These are phyloP conservation scores for Thecaphora thlaspeos DNA, from an alignment of 1,284 basidiomycete species.

Conservation along the genomic window DNA sequence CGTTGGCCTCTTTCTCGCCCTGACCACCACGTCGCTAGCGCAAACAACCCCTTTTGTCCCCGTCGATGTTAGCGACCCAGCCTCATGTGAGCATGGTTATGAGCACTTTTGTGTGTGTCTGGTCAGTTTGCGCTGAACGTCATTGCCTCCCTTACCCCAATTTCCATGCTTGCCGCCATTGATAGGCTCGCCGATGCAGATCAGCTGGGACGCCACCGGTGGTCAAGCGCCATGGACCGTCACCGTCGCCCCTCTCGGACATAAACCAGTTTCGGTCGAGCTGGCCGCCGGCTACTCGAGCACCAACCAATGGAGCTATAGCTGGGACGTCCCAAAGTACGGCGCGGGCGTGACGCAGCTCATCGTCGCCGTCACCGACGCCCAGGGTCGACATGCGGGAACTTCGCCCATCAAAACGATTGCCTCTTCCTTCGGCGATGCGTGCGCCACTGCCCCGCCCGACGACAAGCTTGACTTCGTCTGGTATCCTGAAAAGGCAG, in stretches of 20 bases:
- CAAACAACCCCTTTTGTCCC: no score
- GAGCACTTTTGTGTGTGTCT: no score
- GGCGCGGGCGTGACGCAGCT: conserved; percentile 7
- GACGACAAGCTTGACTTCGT: conserved; percentile 34
- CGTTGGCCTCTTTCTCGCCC: no score
- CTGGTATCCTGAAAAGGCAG: conserved; percentile 18
- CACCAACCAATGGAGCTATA: conserved; percentile 15
- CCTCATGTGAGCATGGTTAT: no score
- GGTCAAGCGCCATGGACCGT: conserved; percentile 34
- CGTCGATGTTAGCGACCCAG: no score
- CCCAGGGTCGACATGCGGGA: conserved; percentile 15
- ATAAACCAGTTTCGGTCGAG: conserved; percentile 19
- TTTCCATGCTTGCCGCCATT: no score
- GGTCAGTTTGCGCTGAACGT: no score
- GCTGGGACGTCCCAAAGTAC: conserved; percentile 29
- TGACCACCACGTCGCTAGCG: no score
- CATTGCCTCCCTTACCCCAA: no score
- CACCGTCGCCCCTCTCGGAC: conserved; percentile 30
- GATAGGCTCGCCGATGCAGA: conserved; percentile 15
- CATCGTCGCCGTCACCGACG: conserved; percentile 32
- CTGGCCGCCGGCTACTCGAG: conserved; percentile 22
- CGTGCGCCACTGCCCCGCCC: not conserved
- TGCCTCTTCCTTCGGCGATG: no score
- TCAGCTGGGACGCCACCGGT: conserved; percentile 24
- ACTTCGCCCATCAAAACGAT: conserved; percentile 13